Conservation (phyloP, 306 rosid species). For the Comarum palustre region DNA sequence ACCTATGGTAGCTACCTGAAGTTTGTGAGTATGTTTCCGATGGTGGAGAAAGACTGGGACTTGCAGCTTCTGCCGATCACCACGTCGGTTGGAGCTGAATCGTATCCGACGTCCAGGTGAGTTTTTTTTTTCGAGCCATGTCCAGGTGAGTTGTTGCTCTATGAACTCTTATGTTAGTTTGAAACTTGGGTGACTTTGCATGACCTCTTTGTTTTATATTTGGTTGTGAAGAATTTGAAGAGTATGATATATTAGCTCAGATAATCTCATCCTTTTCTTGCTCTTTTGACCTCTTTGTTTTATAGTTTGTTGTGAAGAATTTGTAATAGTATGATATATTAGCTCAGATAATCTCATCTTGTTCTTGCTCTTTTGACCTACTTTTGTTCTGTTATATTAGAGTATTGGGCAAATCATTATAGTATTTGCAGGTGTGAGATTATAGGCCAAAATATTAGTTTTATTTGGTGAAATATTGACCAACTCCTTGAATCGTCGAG, state of each 20-base stretch:
- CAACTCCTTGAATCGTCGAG: background rate
- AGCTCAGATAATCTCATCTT: background rate
- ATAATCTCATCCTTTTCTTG: background rate
- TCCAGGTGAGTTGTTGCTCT: too few species aligned
- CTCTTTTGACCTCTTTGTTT: constrained; percentile 4
- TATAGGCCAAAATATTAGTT: background rate
- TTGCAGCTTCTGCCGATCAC: constrained; percentile 85
- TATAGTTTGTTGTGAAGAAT: constrained; percentile 3
- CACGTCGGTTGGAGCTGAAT: constrained; percentile 60
- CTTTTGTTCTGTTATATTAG: background rate
- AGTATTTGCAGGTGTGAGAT: background rate
- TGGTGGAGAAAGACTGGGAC: constrained; percentile 83
- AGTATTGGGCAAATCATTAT: background rate
- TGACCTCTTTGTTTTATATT: background rate
- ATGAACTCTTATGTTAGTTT: background rate
- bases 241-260: too few species aligned
- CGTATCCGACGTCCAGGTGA: constrained; percentile 73
- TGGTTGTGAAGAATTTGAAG: background rate
- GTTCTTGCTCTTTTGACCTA: background rate
- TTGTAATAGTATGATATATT: too few species aligned
- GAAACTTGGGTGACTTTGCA: background rate
- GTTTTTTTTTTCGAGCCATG: too few species aligned
- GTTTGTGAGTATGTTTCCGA: constrained; percentile 58
- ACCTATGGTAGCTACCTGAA: constrained; percentile 78
- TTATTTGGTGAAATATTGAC: background rate